These are phyloP conservation scores for Chaetomiaceae sp. DNA, from an alignment of 2,329 filamentous ascomycete genomes.

Conservation along the genomic window DNA sequence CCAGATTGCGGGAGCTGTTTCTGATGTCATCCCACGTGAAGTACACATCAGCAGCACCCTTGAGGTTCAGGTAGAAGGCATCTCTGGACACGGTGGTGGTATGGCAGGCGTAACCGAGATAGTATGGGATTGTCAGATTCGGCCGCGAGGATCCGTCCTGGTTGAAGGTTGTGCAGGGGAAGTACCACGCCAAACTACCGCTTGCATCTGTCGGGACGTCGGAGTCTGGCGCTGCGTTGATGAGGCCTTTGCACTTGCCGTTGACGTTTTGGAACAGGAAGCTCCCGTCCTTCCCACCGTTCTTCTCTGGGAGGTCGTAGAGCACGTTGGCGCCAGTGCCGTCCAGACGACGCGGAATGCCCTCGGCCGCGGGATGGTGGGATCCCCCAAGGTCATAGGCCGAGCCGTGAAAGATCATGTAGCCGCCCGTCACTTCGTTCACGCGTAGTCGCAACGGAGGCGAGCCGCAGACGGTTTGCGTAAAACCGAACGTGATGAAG, in stretches of 20 bases:
- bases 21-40: constrained; percentile 93
- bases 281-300: constrained; percentile 87
- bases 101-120: constrained; percentile 84
- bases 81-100: constrained; percentile 65
- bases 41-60: constrained; percentile 77
- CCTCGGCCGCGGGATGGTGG: constrained; percentile 72
- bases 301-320: constrained; percentile 75
- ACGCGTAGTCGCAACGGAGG: constrained; percentile 69
- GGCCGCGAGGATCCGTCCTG: constrained; percentile 82
- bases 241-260: constrained; percentile 87
- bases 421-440: constrained; percentile 76
- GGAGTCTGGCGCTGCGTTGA: constrained; percentile 65
- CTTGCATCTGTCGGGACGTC: constrained; percentile 72
- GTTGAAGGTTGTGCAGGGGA: constrained; percentile 86
- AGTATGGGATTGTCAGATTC: constrained; percentile 70
- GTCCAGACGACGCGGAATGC: constrained; percentile 57
- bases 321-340: constrained; percentile 68
- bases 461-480: constrained; percentile 73
- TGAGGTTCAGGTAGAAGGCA: constrained; percentile 68
- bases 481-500: constrained; percentile 96
- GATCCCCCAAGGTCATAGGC: constrained; percentile 81
- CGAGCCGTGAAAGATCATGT: constrained; percentile 93
- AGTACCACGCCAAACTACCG: constrained; percentile 88
- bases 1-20: constrained; percentile 82
- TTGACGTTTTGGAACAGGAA: constrained; percentile 99